These are phyloP conservation scores for Syzygium malaccense DNA, from an alignment of 441 rosid genomes.

Conservation along the genomic window DNA sequence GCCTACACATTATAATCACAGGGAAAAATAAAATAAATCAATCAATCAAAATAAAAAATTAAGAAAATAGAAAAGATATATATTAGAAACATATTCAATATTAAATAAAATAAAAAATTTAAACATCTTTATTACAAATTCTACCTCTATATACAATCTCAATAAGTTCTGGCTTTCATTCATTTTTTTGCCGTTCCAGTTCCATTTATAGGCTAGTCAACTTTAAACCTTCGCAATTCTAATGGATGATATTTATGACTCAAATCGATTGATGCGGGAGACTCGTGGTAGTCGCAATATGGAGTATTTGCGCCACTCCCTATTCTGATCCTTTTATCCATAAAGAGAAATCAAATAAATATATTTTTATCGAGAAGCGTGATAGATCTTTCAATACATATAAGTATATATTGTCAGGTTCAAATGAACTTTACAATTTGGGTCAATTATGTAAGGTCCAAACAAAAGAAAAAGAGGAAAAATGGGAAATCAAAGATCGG, in stretches of 20 bases:
- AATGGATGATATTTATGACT: not conserved
- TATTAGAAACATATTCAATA: not conserved
- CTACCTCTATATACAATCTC: not conserved
- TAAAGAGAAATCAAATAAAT: not conserved
- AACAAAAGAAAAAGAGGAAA: not conserved
- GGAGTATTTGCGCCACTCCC: not conserved
- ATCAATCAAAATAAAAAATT: not conserved
- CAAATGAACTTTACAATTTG: not conserved
- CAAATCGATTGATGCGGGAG: accelerated
- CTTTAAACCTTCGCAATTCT: not conserved
- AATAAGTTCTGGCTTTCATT: not conserved
- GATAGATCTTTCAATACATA: not conserved
- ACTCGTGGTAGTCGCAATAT: not conserved
- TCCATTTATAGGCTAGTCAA: not conserved
- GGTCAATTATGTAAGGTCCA: not conserved
- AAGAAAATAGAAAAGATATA: not conserved
- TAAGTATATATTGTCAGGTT: not conserved
- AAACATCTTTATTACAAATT: not conserved
- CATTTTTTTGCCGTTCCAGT: too few species aligned
- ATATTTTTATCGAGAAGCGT: too few species aligned
- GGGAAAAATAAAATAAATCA: not conserved
- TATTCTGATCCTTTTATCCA: not conserved
- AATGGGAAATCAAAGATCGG: not conserved
- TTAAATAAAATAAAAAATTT: not conserved
- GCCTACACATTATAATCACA: not conserved